Conservation (phyloP, 2,329 filamentous ascomycete species). For the Chaetomium globosum region DNA sequence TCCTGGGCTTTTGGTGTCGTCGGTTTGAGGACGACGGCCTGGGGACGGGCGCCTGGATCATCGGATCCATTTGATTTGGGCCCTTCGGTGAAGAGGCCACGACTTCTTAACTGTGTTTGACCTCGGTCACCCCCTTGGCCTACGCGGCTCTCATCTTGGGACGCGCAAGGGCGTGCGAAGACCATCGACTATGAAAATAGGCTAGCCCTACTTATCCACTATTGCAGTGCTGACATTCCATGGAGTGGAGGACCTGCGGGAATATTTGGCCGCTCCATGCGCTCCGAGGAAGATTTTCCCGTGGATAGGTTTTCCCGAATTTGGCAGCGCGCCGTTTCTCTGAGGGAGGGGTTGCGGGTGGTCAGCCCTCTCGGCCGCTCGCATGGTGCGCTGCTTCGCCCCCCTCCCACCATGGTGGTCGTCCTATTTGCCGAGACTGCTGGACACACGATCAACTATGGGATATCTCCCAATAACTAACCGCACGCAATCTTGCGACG, state of each 20-base stretch:
- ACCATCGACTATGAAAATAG: not conserved
- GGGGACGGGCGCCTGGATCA: not conserved
- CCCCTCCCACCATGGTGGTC: constrained; percentile 1
- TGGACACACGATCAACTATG: not conserved
- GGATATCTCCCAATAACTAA: not conserved
- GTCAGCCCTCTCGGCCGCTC: constrained; percentile 4
- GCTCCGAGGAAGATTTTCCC: no score
- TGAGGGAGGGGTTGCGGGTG: not conserved
- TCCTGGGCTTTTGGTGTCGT: constrained; percentile 4
- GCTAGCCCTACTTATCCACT: constrained; percentile 4
- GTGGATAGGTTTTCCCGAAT: not conserved
- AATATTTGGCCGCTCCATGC: constrained; percentile 3
- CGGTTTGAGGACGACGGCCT: not conserved
- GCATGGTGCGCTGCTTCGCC: constrained; percentile 13
- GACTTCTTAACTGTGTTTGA: constrained; percentile 9
- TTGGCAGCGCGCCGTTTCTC: not conserved
- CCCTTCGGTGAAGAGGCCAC: constrained; percentile 18
- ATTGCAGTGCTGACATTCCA: not conserved
- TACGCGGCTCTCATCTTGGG: not conserved
- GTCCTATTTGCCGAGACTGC: not conserved
- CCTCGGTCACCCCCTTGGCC: constrained; percentile 9
- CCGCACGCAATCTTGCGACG: not conserved
- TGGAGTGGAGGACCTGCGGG: constrained; percentile 7
- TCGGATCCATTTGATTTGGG: not conserved
- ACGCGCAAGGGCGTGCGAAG: constrained; percentile 30